phyloP scores from a whole-genome alignment of 1,139 yeast species.

The Candida sp. region DNA sequence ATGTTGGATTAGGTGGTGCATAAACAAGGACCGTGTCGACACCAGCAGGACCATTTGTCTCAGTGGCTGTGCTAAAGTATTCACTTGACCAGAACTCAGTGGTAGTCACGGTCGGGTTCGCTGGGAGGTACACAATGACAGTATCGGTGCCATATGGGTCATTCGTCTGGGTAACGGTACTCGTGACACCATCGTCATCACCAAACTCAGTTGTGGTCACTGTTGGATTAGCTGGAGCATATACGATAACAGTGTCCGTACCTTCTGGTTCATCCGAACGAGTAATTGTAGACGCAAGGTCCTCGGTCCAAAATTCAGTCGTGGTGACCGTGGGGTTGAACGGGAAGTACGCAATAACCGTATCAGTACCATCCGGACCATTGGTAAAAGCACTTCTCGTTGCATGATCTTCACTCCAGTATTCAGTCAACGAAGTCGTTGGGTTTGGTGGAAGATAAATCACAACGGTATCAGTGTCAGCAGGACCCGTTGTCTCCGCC shows the following conservation, averaged over 20 bases:
- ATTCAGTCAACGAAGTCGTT: background rate
- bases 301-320: conserved; percentile 9
- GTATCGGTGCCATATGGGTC: conserved; percentile 18
- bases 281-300: conserved; percentile 12
- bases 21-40: conserved; percentile 10
- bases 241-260: conserved; percentile 17
- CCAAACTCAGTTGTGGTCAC: conserved; percentile 12
- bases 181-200: conserved; percentile 3
- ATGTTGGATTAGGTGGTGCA: conserved; percentile 15
- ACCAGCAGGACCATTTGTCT: conserved; percentile 10
- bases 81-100: conserved; percentile 13
- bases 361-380: background rate
- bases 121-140: conserved; percentile 23
- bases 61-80: background rate
- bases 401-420: too few species aligned
- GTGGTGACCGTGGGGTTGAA: background rate
- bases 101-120: conserved; percentile 15
- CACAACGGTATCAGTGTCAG: conserved; percentile 21
- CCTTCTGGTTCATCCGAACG: conserved; percentile 6
- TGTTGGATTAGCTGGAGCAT: conserved; percentile 3
- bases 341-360: conserved; percentile 2
- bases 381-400: background rate
- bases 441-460: conserved; percentile 13
- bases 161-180: background rate
- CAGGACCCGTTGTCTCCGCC: conserved; percentile 9